Evolutionary conservation across 2,329 filamentous ascomycete species (phyloP).

Genomic region (Calycina herbarum): DNA sequence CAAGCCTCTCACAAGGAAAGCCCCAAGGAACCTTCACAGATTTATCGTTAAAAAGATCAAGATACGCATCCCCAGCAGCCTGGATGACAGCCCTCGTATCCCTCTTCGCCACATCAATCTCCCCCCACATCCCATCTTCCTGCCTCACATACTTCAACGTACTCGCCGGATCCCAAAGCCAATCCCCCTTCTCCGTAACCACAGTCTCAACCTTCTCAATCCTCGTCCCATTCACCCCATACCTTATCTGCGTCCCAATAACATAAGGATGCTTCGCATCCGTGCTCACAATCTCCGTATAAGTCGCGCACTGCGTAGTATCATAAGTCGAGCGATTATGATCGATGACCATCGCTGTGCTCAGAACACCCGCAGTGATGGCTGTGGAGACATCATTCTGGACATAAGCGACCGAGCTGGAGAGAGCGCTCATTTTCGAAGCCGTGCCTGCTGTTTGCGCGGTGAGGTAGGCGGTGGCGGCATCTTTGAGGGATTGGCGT

Average conservation of each 20-base stretch:
- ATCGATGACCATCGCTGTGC: slow-evolving; percentile 17
- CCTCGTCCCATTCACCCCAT: background rate
- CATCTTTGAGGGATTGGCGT: slow-evolving; percentile 15
- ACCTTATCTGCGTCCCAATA: slow-evolving; percentile 22
- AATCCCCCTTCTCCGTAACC: slow-evolving; percentile 21
- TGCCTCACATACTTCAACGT: slow-evolving; percentile 15
- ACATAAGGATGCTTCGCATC: slow-evolving; percentile 19
- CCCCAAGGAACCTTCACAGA: slow-evolving; percentile 20
- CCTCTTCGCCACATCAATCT: slow-evolving; percentile 14
- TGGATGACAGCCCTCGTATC: slow-evolving; percentile 20
- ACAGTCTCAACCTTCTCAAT: slow-evolving; percentile 17
- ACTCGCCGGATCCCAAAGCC: slow-evolving; percentile 21
- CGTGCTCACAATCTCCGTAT: slow-evolving; percentile 19
- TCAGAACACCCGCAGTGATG: slow-evolving; percentile 13
- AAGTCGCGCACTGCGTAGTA: slow-evolving; percentile 19
- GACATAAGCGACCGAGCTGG: slow-evolving; percentile 13
- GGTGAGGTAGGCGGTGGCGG: background rate
- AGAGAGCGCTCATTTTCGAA: background rate
- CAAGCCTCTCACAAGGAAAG: slow-evolving; percentile 18
- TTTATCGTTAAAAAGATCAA: slow-evolving; percentile 18
- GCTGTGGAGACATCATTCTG: slow-evolving; percentile 15
- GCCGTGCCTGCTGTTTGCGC: background rate
- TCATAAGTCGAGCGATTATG: slow-evolving; percentile 19
- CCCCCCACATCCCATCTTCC: slow-evolving; percentile 14
- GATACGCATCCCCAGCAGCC: slow-evolving; percentile 22